Percentiles rank a stretch among this genome's conserved stretches.
Conservation (phyloP, 768 basidiomycete species). For the Asterophora parasitica region DNA sequence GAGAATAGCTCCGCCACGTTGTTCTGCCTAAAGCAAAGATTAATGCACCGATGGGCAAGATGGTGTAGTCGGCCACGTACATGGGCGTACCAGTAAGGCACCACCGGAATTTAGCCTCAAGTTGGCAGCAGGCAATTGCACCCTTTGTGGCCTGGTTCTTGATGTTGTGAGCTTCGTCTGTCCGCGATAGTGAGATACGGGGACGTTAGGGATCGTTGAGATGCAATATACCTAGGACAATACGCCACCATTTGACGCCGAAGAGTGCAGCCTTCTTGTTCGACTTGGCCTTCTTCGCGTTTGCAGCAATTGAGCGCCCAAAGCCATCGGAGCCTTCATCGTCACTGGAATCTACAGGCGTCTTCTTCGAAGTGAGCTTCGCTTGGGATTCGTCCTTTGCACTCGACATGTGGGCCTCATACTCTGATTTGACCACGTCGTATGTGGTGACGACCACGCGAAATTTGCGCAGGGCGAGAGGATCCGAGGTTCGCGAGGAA, state of each 20-base stretch:
- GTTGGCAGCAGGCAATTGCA: constrained; percentile 70
- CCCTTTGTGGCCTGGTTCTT: constrained; percentile 81
- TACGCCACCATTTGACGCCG: constrained; percentile 73
- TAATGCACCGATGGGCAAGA: constrained; percentile 27
- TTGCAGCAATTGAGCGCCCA: constrained; percentile 37
- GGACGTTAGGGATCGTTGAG: not conserved
- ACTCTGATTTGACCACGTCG: constrained; percentile 76
- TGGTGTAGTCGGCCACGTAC: constrained; percentile 29
- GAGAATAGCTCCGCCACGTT: constrained; percentile 86
- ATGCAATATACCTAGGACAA: constrained; percentile 68
- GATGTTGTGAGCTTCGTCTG: constrained; percentile 93
- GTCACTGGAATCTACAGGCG: constrained; percentile 32
- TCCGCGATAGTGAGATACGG: not conserved
- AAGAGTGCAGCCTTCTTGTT: constrained; percentile 67
- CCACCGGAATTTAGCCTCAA: constrained; percentile 82
- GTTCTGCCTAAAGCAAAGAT: constrained; percentile 61
- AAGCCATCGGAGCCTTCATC: constrained; percentile 34
- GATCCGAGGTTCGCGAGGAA: constrained; percentile 62
- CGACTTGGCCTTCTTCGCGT: constrained; percentile 37
- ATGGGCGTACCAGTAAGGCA: constrained; percentile 83
- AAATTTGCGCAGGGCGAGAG: constrained; percentile 41
- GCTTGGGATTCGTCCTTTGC: constrained; percentile 53
- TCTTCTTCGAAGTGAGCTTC: constrained; percentile 35
- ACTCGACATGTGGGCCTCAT: constrained; percentile 44
- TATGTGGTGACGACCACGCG: constrained; percentile 89